Percentiles rank a stretch among this genome's conserved stretches.
phyloP scores from a whole-genome alignment of 805 yeast species.

The Nakazawaea sp. region DNA sequence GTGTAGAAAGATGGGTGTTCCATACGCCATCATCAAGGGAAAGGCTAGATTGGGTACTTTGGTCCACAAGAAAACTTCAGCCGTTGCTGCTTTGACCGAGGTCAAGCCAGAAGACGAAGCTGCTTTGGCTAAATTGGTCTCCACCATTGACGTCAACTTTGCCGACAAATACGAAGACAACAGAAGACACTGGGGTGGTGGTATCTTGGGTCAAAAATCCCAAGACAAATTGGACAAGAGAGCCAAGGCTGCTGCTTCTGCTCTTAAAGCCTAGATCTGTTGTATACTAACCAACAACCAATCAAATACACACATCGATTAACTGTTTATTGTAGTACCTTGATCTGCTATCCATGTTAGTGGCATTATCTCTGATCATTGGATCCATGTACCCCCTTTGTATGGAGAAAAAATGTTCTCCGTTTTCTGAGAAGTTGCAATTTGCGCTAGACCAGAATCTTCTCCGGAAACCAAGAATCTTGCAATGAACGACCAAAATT shows the following conservation, averaged over 20 bases:
- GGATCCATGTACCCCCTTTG: too few species aligned
- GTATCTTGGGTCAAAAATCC: conserved; percentile 94
- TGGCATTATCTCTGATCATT: too few species aligned
- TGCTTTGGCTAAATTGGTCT: conserved; percentile 85
- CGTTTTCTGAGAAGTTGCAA: too few species aligned
- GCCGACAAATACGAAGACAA: conserved; percentile 88
- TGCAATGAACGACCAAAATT: too few species aligned
- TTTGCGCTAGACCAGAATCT: too few species aligned
- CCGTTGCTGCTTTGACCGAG: conserved; percentile 96
- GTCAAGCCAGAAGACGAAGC: conserved; percentile 93
- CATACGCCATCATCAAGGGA: conserved; percentile 97
- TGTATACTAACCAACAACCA: too few species aligned
- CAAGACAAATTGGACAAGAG: conserved; percentile 76
- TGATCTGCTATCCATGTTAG: too few species aligned
- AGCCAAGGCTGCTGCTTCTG: conserved; percentile 35
- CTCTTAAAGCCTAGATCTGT: conserved; percentile 8
- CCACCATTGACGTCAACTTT: conserved; percentile 92
- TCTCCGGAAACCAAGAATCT: too few species aligned
- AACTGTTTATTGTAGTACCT: too few species aligned
- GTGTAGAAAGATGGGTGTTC: conserved; percentile 99
- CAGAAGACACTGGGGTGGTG: conserved; percentile 99
- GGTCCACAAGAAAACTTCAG: conserved; percentile 95
- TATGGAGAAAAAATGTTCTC: too few species aligned
- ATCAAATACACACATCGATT: too few species aligned
- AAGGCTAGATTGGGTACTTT: conserved; percentile 97